Percentiles rank a stretch among this genome's conserved stretches.
These are phyloP conservation scores for Gossypium thurberi DNA, from an alignment of 345 rosid genomes.

Conservation along the genomic window DNA sequence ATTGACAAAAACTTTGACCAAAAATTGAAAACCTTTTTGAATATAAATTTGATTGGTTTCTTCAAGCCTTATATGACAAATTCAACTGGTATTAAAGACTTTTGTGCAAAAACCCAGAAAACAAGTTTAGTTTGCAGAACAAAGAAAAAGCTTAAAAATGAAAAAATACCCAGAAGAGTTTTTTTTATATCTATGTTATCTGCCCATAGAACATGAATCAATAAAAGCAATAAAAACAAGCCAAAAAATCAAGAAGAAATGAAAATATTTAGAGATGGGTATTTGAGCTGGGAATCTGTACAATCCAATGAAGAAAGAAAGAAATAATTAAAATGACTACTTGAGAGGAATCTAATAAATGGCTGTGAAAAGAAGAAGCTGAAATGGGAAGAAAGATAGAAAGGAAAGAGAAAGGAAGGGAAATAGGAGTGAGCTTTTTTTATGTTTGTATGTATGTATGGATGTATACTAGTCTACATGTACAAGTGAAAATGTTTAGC, in stretches of 20 bases:
- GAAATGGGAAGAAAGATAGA: constrained; percentile 25
- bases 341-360: constrained; percentile 53
- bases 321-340: constrained; percentile 25
- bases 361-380: constrained; percentile 32
- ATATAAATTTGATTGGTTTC: constrained; percentile 14
- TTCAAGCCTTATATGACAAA: constrained; percentile 23
- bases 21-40: constrained; percentile 8
- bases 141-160: constrained; percentile 26
- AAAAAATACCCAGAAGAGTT: constrained; percentile 29
- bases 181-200: constrained; percentile 2
- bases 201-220: constrained; percentile 9
- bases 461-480: constrained; percentile 14
- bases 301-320: constrained; percentile 35
- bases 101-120: constrained; percentile 35
- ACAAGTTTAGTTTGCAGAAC: constrained; percentile 27
- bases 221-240: constrained; percentile 6
- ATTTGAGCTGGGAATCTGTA: constrained; percentile 33
- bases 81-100: constrained; percentile 23
- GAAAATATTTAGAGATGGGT: constrained; percentile 23
- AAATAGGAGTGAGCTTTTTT: constrained; percentile 4
- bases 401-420: background rate
- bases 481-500: constrained; percentile 21
- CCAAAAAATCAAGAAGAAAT: constrained; percentile 18
- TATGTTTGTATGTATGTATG: constrained; percentile 15
- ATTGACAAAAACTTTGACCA: constrained; percentile 19